Evolutionary conservation across 371 early-diverging fungal species (phyloP).

Genomic region (Actinomortierella ambigua): DNA sequence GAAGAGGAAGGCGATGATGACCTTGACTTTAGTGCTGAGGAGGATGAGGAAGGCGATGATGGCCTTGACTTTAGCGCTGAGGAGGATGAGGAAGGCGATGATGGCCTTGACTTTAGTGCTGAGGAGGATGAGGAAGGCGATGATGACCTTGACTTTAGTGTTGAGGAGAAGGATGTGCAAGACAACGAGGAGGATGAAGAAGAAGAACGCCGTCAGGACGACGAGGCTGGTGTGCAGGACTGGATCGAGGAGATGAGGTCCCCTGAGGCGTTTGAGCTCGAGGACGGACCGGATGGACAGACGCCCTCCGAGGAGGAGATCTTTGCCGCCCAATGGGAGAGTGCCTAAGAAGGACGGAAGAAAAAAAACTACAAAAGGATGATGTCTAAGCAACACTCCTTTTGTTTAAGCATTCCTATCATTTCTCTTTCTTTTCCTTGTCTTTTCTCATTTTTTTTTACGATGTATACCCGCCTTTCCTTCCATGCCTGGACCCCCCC

Average conservation of each 20-base stretch:
- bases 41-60: background rate
- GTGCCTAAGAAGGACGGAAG: background rate
- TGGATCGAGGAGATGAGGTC: conserved; percentile 45
- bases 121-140: conserved; percentile 8
- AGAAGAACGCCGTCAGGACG: conserved; percentile 33
- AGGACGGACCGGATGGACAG: conserved; percentile 18
- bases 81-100: conserved; percentile 13
- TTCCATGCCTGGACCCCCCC: too few species aligned
- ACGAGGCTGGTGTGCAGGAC: conserved; percentile 33
- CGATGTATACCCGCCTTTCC: too few species aligned
- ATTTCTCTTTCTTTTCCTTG: too few species aligned
- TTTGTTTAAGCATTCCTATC: too few species aligned
- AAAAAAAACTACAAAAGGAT: too few species aligned
- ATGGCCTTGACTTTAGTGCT: conserved; percentile 1
- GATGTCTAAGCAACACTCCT: too few species aligned
- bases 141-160: conserved; percentile 6
- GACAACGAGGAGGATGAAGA: conserved; percentile 13
- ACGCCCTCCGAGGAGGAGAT: conserved; percentile 30
- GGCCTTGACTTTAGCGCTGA: too few species aligned
- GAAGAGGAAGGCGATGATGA: conserved; percentile 6
- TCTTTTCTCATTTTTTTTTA: too few species aligned
- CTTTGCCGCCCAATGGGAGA: conserved; percentile 28
- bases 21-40: too few species aligned
- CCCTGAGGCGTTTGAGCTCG: conserved; percentile 7
- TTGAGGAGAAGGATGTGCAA: background rate